These are phyloP conservation scores for Colletotrichum liriopes DNA, from an alignment of 2,329 filamentous ascomycete genomes.

Conservation along the genomic window DNA sequence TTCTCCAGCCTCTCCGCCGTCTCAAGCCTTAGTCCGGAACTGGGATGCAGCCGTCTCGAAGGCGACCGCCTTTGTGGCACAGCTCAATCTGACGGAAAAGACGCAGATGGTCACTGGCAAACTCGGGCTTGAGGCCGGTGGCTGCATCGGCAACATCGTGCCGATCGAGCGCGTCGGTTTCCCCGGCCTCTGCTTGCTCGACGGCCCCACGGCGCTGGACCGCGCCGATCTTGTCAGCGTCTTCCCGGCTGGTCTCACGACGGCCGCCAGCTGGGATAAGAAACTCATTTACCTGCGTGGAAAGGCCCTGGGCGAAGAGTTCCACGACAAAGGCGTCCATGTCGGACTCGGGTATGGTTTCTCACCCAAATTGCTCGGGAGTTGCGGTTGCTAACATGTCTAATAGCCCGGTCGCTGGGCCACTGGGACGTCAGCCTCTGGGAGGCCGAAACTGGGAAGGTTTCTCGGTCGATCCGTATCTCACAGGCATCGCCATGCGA, in stretches of 20 bases:
- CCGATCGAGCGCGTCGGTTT: slow-evolving; percentile 73
- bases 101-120: slow-evolving; percentile 83
- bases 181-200: slow-evolving; percentile 83
- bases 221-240: slow-evolving; percentile 65
- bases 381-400: not conserved
- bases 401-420: slow-evolving; percentile 76
- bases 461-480: slow-evolving; percentile 84
- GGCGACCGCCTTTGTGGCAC: slow-evolving; percentile 77
- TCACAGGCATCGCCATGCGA: slow-evolving; percentile 75
- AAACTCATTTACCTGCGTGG: slow-evolving; percentile 81
- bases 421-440: slow-evolving; percentile 79
- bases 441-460: slow-evolving; percentile 90
- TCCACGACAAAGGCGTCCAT: slow-evolving; percentile 79
- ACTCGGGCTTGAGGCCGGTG: slow-evolving; percentile 81
- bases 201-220: slow-evolving; percentile 80
- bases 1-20: slow-evolving; percentile 19
- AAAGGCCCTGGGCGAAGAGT: slow-evolving; percentile 78
- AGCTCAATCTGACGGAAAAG: slow-evolving; percentile 83
- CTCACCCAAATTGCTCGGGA: not conserved
- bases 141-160: slow-evolving; percentile 76
- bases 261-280: slow-evolving; percentile 85
- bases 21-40: slow-evolving; percentile 35
- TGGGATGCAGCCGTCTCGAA: slow-evolving; percentile 82
- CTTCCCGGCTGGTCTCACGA: slow-evolving; percentile 85
- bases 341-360: slow-evolving; percentile 72